phyloP scores from a whole-genome alignment of 116 monocot species.

The Dioscorea cayenensis region DNA sequence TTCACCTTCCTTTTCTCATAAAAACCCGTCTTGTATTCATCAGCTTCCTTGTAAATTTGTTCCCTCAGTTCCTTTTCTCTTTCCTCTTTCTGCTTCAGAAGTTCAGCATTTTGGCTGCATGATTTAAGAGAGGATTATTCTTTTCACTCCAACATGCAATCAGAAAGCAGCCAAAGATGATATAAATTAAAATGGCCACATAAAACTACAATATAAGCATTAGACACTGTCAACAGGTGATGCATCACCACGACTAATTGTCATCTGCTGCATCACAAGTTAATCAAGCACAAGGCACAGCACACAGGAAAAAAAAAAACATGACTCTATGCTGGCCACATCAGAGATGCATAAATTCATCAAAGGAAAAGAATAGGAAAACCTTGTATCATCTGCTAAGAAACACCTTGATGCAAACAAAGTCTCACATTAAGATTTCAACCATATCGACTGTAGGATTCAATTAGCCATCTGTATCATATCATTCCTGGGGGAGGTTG shows the following conservation, averaged over 20 bases:
- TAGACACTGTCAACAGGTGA: background rate
- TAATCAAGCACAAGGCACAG: background rate
- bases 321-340: background rate
- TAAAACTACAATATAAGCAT: background rate
- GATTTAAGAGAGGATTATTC: background rate
- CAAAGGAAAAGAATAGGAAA: background rate
- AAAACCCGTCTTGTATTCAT: constrained; percentile 69
- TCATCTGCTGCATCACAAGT: too few relatives aligned
- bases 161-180: background rate
- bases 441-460: too few relatives aligned
- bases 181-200: background rate
- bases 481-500: too few relatives aligned
- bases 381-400: background rate
- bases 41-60: constrained; percentile 65
- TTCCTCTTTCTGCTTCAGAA: constrained; percentile 78
- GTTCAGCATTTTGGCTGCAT: constrained; percentile 74
- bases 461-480: too few relatives aligned
- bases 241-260: too few relatives aligned
- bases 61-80: constrained; percentile 65
- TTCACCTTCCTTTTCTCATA: constrained; percentile 75
- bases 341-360: background rate
- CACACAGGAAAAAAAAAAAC: background rate
- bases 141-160: background rate
- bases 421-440: background rate
- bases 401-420: background rate